Base-by-base conservation (phyloP, 2,329 filamentous ascomycete species). In the Cladosporium sp. region DNA sequence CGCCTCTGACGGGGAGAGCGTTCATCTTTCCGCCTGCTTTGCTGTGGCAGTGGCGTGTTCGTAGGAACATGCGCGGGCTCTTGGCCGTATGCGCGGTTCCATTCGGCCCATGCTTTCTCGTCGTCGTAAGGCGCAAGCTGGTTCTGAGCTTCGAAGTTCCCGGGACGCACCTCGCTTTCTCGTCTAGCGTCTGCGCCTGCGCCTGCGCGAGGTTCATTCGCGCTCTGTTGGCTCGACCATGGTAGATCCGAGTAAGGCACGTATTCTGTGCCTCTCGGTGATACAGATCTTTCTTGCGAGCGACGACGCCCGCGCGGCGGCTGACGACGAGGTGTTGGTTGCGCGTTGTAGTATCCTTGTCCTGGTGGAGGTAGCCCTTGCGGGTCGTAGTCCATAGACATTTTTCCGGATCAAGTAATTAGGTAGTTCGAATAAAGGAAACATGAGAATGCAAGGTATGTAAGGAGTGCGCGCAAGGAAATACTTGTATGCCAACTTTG, bases 21-120 rank as follows among this genome's bases (percentile, higher is more conserved):
- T 37, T 19, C 16, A 9, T 9, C 40, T 13, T 35, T 40, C 13
- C 18, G 40, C 11, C 32, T 50, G 42, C 68, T 48, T 76, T 80
- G 13, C 74, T 3, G 31, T 79, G 19, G 33, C 19, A 34, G 9
- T 11, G 13, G 32, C 45, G 16, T 18, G 14, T 31, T 14, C 10
- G n/a, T 4, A 14, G 28, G 44, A 11, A 22, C 14, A 19, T 43
- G 31, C 14, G 43, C 31, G 6, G 44, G 13, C 19, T 49, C 52
- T 10, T 38, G 52, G 10, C 46, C 52, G 22, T 54, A 48, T 31
- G 34, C 52, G 52, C 52, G 52, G 32, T 43, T 43, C 40, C 44
- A 54, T 19, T 54, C 52, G 9, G 52, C 52, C 14, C 38, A 54
- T 16, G 52, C 52, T 19, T 54, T 54, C 34, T 54, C 52, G 35